phyloP scores from a whole-genome alignment of 164 flowering plant genomes.

The Kingdonia uniflora region DNA sequence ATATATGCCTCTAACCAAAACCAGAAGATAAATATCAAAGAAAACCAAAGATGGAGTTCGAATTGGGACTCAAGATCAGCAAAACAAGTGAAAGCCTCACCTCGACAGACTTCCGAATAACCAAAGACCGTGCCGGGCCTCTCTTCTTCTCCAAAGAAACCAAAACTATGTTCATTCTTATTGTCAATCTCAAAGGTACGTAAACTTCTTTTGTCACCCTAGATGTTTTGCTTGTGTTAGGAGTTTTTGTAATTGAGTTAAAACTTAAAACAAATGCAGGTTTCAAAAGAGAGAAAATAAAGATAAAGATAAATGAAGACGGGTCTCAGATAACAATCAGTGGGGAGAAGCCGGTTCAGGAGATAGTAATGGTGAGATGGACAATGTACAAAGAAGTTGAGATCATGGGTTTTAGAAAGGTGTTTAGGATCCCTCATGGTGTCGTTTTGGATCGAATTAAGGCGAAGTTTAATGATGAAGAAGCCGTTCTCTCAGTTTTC shows the following conservation, averaged over 20 bases:
- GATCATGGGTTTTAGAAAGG: slow-evolving; percentile 34
- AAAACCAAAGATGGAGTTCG: slow-evolving; percentile 20
- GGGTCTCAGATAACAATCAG: slow-evolving; percentile 38
- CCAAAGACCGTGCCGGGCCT: slow-evolving; percentile 34
- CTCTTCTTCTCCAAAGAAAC: slow-evolving; percentile 46
- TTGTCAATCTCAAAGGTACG: slow-evolving; percentile 50
- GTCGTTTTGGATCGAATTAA: slow-evolving; percentile 43
- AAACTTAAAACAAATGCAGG: slow-evolving; percentile 25
- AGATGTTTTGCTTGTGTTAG: neutral
- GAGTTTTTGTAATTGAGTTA: neutral
- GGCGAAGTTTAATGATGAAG: slow-evolving; percentile 42
- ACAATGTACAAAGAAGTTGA: slow-evolving; percentile 28
- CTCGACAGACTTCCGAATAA: slow-evolving; percentile 26
- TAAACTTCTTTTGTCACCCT: neutral
- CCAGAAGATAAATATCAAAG: neutral
- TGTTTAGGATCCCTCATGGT: slow-evolving; percentile 51
- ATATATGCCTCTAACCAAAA: neutral
- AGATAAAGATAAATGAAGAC: slow-evolving; percentile 44
- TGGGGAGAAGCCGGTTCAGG: slow-evolving; percentile 42
- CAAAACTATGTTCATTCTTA: slow-evolving; percentile 45
- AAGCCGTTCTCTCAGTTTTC: slow-evolving; percentile 28
- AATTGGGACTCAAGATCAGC: slow-evolving; percentile 52
- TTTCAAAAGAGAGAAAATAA: slow-evolving; percentile 29
- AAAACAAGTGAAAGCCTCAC: slow-evolving; percentile 21
- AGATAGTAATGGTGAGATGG: slow-evolving; percentile 39